phyloP scores from a whole-genome alignment of 1,284 basidiomycete species.

The Clitocybe nebularis region DNA sequence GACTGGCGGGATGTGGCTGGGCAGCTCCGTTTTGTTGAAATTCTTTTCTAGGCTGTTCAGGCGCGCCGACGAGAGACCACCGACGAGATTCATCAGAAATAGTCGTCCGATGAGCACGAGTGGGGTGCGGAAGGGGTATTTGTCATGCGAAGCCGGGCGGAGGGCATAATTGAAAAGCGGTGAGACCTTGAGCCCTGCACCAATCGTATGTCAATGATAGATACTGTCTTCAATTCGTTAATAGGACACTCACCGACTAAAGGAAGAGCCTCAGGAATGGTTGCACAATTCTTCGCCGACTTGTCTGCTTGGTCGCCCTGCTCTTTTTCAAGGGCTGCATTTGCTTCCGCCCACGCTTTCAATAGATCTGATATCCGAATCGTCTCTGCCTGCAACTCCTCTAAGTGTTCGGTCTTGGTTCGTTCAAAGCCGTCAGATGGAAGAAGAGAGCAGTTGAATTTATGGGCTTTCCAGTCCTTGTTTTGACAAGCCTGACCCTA shows the following conservation, averaged over 20 bases:
- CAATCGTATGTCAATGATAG: too few relatives aligned
- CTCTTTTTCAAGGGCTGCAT: too few relatives aligned
- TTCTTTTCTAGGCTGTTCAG: neutral
- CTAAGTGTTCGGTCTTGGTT: slow-evolving; percentile 1
- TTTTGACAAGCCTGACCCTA: slow-evolving; percentile 3
- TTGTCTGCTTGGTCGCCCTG: too few relatives aligned
- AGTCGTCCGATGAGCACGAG: slow-evolving; percentile 4
- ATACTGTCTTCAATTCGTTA: too few relatives aligned
- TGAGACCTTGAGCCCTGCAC: slow-evolving; percentile 1
- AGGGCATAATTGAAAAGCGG: slow-evolving; percentile 2
- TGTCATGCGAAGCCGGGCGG: neutral
- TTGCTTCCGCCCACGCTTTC: slow-evolving; percentile 4
- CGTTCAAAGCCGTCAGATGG: slow-evolving; percentile 2
- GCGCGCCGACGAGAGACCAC: neutral
- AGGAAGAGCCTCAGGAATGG: too few relatives aligned
- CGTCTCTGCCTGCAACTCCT: slow-evolving; percentile 3
- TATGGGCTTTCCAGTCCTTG: slow-evolving; percentile 6
- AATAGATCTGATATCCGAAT: slow-evolving; percentile 1
- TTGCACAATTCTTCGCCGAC: too few relatives aligned
- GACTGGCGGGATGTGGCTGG: slow-evolving; percentile 3
- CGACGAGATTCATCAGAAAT: slow-evolving; percentile 6
- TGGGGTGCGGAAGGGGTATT: slow-evolving; percentile 6
- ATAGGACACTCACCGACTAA: too few relatives aligned
- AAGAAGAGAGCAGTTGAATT: slow-evolving; percentile 5
- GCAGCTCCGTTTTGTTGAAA: neutral